Conservation (phyloP, 164 flowering plant species). For the Nelumbo lutea region DNA sequence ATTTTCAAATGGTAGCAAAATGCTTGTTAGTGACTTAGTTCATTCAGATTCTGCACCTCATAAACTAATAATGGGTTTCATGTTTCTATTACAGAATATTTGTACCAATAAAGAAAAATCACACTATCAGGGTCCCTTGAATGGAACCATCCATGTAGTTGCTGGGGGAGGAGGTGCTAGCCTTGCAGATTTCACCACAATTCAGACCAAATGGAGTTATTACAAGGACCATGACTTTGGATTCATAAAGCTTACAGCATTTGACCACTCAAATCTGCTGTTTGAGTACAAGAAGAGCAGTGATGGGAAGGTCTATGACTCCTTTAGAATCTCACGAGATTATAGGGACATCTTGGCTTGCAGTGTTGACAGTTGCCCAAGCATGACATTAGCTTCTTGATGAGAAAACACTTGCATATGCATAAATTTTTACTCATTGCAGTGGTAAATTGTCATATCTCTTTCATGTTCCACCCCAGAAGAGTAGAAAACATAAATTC, state of each 20-base stretch:
- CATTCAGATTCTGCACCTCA: background rate
- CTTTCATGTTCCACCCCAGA: too few relatives aligned
- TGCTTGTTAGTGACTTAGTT: too few relatives aligned
- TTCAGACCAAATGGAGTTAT: slow-evolving; percentile 68
- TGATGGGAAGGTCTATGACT: slow-evolving; percentile 72
- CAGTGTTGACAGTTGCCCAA: slow-evolving; percentile 64
- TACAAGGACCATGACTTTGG: slow-evolving; percentile 67
- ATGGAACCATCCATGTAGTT: slow-evolving; percentile 84
- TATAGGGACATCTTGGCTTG: slow-evolving; percentile 81
- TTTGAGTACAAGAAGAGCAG: slow-evolving; percentile 91
- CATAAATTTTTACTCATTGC: too few relatives aligned
- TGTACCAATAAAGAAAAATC: slow-evolving; percentile 51
- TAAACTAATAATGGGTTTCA: background rate
- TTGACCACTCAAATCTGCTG: slow-evolving; percentile 64
- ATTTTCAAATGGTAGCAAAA: too few relatives aligned
- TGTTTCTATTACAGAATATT: slow-evolving; percentile 31
- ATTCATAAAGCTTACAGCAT: slow-evolving; percentile 78
- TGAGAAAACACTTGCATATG: background rate
- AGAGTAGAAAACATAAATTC: too few relatives aligned
- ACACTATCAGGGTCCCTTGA: slow-evolving; percentile 49
- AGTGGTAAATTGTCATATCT: too few relatives aligned
- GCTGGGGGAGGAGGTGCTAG: slow-evolving; percentile 80
- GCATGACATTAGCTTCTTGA: slow-evolving; percentile 56
- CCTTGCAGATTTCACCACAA: slow-evolving; percentile 43
- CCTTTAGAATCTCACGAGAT: slow-evolving; percentile 67